These are phyloP conservation scores for Leccinum obscurum DNA, from an alignment of 768 basidiomycete species.

Conservation along the genomic window DNA sequence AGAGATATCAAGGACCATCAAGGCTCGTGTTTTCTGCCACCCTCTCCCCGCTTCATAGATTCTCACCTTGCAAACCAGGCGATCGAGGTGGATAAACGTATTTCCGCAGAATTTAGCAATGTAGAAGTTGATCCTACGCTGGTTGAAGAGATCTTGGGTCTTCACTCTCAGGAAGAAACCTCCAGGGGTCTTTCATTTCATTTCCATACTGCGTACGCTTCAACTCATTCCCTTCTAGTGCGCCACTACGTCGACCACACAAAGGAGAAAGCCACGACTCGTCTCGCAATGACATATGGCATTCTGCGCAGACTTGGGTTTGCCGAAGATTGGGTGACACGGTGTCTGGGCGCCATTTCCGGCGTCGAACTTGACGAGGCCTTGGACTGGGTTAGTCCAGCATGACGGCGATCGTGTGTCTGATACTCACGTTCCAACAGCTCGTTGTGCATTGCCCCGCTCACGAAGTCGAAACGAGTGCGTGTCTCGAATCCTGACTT, in stretches of 20 bases:
- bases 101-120: constrained; percentile 59
- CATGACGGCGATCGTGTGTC: background rate
- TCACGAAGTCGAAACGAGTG: constrained; percentile 50
- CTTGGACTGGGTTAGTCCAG: constrained; percentile 76
- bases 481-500: constrained; percentile 6
- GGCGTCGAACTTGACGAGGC: constrained; percentile 85
- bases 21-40: constrained; percentile 45
- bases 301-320: constrained; percentile 79
- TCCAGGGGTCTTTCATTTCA: constrained; percentile 30
- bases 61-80: constrained; percentile 36
- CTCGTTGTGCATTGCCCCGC: constrained; percentile 63
- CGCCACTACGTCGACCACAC: constrained; percentile 44
- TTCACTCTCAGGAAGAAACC: constrained; percentile 41
- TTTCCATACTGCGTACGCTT: background rate
- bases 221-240: constrained; percentile 8
- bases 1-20: constrained; percentile 69
- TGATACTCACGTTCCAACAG: constrained; percentile 38
- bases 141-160: constrained; percentile 57
- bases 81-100: constrained; percentile 80
- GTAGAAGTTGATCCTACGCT: constrained; percentile 63
- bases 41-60: background rate
- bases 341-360: constrained; percentile 65
- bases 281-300: constrained; percentile 80
- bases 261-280: constrained; percentile 69
- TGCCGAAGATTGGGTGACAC: constrained; percentile 60